Evolutionary conservation across 164 flowering plant species (phyloP).

Genomic region (Echeveria elegans): DNA sequence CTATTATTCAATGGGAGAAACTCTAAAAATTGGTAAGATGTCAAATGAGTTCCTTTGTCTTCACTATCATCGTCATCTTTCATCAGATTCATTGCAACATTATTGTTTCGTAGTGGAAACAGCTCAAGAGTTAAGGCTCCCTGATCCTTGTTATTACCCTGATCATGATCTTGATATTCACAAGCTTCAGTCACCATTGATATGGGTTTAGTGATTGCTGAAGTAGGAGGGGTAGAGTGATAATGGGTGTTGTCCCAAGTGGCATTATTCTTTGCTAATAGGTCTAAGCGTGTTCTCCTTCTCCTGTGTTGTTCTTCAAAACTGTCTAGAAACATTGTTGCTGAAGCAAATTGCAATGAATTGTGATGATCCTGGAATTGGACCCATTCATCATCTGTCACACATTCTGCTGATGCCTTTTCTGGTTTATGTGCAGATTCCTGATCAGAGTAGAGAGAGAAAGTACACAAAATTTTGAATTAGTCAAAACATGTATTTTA

Average conservation of each 20-base stretch:
- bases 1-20: constrained; percentile 58
- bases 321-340: constrained; percentile 58
- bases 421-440: constrained; percentile 30
- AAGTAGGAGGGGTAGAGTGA: neutral
- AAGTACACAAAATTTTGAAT: neutral
- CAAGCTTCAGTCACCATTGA: neutral
- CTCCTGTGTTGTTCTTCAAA: constrained; percentile 1
- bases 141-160: constrained; percentile 7
- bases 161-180: neutral
- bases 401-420: constrained; percentile 17
- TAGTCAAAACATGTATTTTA: neutral
- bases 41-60: constrained; percentile 10
- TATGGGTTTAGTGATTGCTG: neutral
- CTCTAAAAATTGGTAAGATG: constrained; percentile 47
- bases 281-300: constrained; percentile 2
- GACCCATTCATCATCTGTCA: constrained; percentile 18
- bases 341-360: constrained; percentile 38
- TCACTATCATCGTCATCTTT: constrained; percentile 10
- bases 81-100: neutral
- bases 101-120: constrained; percentile 47
- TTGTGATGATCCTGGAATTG: constrained; percentile 23
- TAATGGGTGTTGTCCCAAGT: neutral
- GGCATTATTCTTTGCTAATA: neutral
- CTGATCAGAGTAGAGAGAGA: constrained; percentile 15
- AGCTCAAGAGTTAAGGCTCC: constrained; percentile 56